Base-by-base conservation (phyloP, 176 grass and related monocot species). In the Cenchrus americanus region DNA sequence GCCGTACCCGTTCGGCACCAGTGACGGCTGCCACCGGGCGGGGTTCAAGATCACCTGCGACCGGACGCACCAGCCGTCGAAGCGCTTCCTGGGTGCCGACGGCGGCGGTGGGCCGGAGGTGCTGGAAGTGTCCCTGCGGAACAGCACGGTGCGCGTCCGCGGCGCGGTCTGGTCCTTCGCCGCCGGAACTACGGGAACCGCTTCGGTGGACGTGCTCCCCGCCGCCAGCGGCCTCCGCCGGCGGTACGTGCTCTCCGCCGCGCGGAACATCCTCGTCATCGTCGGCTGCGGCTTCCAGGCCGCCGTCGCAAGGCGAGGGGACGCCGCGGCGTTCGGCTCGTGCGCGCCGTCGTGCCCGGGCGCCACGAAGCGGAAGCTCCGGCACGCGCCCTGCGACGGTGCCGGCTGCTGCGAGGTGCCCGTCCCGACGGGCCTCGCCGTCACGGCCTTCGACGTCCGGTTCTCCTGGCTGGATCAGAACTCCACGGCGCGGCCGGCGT, bases 131-230 rank as follows among this genome's bases (percentile, higher is more conserved):
- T 62, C 58, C 4, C 23, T 78, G 7, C 75, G 57, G n/a, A 78
- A 78, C 75, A 78, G 57, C 58, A 78, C 75, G 41, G 75, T 27
- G 58, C 75, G 75, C 41, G n/a, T 78, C n/a, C 75, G 58, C 41
- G 14, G 57, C 75, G 10, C 58, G 22, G 41, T 46, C n/a, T 78
- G 75, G 75, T 27, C 57, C 76, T 78, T 37, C 34, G 34, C 34
- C 34, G 34, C 34, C 34, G 34, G 34, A 3, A 37, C 34, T 4
- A 37, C 34, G 34, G 34, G 34, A 37, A 37, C 34, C 34, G 34
- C 34, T 3, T 4, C 34, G 34, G 34, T 37, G 34, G 34, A 37
- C 34, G 34, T 37, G 34, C 34, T 37, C 34, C 34, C 34, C 34
- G 34, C 34, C 34, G 34, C 34, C 34, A 37, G 34, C 34, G 34